A percentile compares a stretch with the other conserved stretches of the same genome.
Conservation (phyloP, 2,329 filamentous ascomycete species). For the Samsoniella hepiali region DNA sequence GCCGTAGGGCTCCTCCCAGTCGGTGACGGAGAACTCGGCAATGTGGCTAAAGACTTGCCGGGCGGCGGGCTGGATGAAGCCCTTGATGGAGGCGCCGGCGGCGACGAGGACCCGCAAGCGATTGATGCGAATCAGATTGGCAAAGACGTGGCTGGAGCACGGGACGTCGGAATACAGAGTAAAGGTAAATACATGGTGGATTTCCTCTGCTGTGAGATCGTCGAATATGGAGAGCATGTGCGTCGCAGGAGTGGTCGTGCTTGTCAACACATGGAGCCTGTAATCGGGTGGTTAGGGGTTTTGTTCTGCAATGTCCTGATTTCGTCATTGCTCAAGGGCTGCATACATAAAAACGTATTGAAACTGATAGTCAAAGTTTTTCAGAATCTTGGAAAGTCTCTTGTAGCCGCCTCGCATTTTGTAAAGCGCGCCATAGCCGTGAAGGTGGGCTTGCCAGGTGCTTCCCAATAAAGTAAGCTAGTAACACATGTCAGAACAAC, state of each 20-base stretch:
- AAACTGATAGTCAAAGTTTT: background rate
- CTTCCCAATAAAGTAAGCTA: conserved; percentile 9
- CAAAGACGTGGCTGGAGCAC: conserved; percentile 9
- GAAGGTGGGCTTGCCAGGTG: conserved; percentile 14
- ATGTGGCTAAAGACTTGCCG: conserved; percentile 13
- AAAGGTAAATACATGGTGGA: conserved; percentile 6
- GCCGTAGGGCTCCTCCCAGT: conserved; percentile 11
- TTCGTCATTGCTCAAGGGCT: background rate
- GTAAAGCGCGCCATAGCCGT: conserved; percentile 9
- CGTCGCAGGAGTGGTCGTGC: conserved; percentile 13
- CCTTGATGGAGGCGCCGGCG: background rate
- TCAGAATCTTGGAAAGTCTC: background rate
- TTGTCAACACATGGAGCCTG: conserved; percentile 9
- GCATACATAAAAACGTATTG: conserved; percentile 13
- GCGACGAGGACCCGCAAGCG: conserved; percentile 11
- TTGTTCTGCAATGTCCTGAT: background rate
- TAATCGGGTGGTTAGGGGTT: background rate
- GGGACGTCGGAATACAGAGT: conserved; percentile 6
- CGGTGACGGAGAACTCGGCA: background rate
- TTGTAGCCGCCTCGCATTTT: conserved; percentile 14
- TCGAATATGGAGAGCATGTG: conserved; percentile 6
- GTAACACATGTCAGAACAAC: background rate
- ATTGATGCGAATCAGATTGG: conserved; percentile 6
- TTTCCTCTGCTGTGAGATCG: conserved; percentile 1
- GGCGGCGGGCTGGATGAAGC: conserved; percentile 4